A percentile compares a stretch with the other conserved stretches of the same genome.
These are phyloP conservation scores for Dianthus caryophyllus DNA, from an alignment of 148 eudicot genomes.

Conservation along the genomic window DNA sequence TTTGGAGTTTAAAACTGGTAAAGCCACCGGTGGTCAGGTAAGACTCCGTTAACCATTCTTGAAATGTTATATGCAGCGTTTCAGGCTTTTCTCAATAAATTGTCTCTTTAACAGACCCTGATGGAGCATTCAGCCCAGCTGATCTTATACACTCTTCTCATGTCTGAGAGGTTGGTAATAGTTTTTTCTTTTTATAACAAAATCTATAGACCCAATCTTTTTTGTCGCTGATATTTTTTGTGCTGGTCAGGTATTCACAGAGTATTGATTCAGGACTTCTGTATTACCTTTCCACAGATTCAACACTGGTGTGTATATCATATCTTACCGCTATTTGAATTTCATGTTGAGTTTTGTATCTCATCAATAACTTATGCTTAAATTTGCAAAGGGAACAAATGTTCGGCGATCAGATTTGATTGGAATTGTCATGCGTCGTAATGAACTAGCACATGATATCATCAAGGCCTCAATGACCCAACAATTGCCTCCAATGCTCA, in stretches of 20 bases:
- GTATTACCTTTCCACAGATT: slow-evolving; percentile 88
- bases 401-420: slow-evolving; percentile 80
- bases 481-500: slow-evolving; percentile 89
- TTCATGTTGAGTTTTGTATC: background rate
- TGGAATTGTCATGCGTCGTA: slow-evolving; percentile 95
- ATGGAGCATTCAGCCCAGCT: slow-evolving; percentile 96
- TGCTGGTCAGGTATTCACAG: slow-evolving; percentile 53
- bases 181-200: background rate
- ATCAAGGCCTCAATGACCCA: slow-evolving; percentile 65
- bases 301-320: slow-evolving; percentile 58
- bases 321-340: background rate
- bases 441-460: slow-evolving; percentile 88
- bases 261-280: slow-evolving; percentile 74
- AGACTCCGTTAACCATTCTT: background rate
- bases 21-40: slow-evolving; percentile 89
- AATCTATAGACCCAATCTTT: background rate
- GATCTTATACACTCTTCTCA: slow-evolving; percentile 85
- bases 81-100: slow-evolving; percentile 16
- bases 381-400: slow-evolving; percentile 49
- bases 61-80: background rate
- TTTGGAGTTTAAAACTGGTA: slow-evolving; percentile 95
- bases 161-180: slow-evolving; percentile 79
- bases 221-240: slow-evolving; percentile 11
- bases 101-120: slow-evolving; percentile 52
- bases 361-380: slow-evolving; percentile 13